Percentiles rank a stretch among this genome's conserved stretches.
Conservation (phyloP, 352 stramenopile species). For the Phytopythium mirpurense region DNA sequence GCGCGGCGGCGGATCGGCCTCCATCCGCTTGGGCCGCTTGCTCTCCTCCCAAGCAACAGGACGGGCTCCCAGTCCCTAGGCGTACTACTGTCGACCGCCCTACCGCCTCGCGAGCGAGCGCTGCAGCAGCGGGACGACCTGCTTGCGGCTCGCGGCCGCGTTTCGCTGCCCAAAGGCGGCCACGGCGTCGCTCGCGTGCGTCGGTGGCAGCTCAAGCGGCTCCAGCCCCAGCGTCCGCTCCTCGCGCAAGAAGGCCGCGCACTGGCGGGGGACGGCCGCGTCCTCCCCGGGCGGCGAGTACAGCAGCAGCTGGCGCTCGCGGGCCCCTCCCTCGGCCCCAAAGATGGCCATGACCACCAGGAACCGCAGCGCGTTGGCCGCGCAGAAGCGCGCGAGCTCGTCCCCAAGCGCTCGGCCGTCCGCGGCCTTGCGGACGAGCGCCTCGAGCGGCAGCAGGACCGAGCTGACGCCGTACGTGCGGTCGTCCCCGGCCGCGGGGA, state of each 20-base stretch:
- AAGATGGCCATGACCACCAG: slow-evolving; percentile 71
- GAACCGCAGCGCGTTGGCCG: slow-evolving; percentile 48
- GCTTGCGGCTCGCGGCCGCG: slow-evolving; percentile 59
- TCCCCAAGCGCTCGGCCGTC: slow-evolving; percentile 19
- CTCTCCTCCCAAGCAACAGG: too few species aligned
- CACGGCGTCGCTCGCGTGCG: slow-evolving; percentile 21
- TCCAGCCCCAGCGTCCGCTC: slow-evolving; percentile 34
- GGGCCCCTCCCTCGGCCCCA: slow-evolving; percentile 21
- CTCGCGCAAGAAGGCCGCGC: slow-evolving; percentile 33
- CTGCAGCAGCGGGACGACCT: slow-evolving; percentile 68
- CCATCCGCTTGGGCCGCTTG: slow-evolving; percentile 7
- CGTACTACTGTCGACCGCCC: too few species aligned
- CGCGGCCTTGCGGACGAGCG: slow-evolving; percentile 42
- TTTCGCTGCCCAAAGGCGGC: slow-evolving; percentile 56
- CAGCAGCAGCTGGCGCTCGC: slow-evolving; percentile 52
- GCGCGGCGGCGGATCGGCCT: slow-evolving; percentile 11
- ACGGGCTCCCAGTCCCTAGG: too few species aligned
- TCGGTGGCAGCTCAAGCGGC: slow-evolving; percentile 23
- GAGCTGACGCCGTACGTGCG: slow-evolving; percentile 51
- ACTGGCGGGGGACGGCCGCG: slow-evolving; percentile 20
- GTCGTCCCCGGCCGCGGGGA: too few species aligned
- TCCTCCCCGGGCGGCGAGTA: slow-evolving; percentile 27
- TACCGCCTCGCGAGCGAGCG: slow-evolving; percentile 22
- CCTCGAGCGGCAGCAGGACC: slow-evolving; percentile 48
- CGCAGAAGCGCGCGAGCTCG: slow-evolving; percentile 31